phyloP scores from a whole-genome alignment of 2,329 filamentous ascomycete genomes.

The Colletotrichum coccodes region DNA sequence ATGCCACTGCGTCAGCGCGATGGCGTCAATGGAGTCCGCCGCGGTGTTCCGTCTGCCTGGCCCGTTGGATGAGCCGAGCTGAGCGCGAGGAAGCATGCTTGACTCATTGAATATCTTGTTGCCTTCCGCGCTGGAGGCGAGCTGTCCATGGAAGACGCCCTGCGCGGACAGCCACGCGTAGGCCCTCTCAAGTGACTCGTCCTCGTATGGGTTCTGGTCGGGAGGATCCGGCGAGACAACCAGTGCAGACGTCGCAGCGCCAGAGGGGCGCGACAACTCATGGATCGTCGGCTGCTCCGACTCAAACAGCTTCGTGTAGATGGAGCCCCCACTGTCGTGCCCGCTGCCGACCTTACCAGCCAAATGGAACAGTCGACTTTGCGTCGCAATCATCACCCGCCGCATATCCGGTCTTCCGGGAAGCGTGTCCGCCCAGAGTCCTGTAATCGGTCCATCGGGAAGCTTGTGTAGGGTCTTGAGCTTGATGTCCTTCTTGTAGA shows the following conservation, averaged over 20 bases:
- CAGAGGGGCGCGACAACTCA: slow-evolving; percentile 72
- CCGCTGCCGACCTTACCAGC: slow-evolving; percentile 79
- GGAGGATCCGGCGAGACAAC: slow-evolving; percentile 80
- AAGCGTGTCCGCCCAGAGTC: slow-evolving; percentile 84
- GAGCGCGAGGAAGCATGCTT: slow-evolving; percentile 78
- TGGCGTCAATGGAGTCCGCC: slow-evolving; percentile 79
- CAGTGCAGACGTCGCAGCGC: slow-evolving; percentile 71
- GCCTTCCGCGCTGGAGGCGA: slow-evolving; percentile 75
- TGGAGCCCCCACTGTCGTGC: slow-evolving; percentile 83
- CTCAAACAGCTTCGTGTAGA: slow-evolving; percentile 91
- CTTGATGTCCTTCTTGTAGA: slow-evolving; percentile 94
- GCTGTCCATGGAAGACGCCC: slow-evolving; percentile 87
- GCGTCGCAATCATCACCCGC: slow-evolving; percentile 83
- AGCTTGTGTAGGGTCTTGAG: slow-evolving; percentile 85
- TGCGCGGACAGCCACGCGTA: slow-evolving; percentile 94
- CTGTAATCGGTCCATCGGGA: slow-evolving; percentile 84
- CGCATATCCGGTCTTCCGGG: slow-evolving; percentile 75
- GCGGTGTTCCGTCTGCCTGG: slow-evolving; percentile 70
- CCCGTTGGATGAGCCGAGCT: slow-evolving; percentile 56
- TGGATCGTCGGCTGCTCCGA: slow-evolving; percentile 82
- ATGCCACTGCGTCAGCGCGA: slow-evolving; percentile 94
- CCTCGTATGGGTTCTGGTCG: slow-evolving; percentile 63
- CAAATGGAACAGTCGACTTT: slow-evolving; percentile 82
- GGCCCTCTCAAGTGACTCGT: slow-evolving; percentile 71
- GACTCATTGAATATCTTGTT: slow-evolving; percentile 81